Base-by-base conservation (phyloP, 2,329 filamentous ascomycete genomes). In the Elsinoe ampelina region DNA sequence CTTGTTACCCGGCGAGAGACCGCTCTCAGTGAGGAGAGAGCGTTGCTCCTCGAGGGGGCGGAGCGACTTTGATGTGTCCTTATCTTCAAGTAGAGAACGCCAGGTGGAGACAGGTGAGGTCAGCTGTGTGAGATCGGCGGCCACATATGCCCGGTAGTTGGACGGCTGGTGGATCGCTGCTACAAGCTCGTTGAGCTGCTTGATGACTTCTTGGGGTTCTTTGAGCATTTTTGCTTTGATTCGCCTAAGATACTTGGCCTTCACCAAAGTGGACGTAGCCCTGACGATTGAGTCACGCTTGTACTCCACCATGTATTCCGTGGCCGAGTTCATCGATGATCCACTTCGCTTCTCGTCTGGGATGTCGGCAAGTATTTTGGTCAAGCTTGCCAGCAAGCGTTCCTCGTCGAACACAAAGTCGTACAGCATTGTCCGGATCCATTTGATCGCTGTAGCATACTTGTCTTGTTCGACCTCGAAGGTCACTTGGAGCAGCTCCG, bases 301-400 rank as follows among this genome's bases (percentile, higher is more conserved):
- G 64, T 88, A 83, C 68, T 95, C 89, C 19, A 95, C 81, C 72
- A 92, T 89, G 60, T 84, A 80, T 63, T 93, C 77, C 5, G 84
- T 80, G 1, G 80, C 76, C 47, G 73, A 75, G 26, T 78, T 72
- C 82, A 86, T 85, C 58, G 77, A 70, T 57, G 84, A 81, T 1
- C 93, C 93, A 63, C 87, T 88, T 41, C 93, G 87, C 76, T 97
- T 98, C 54, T 84, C 79, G 67, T 96, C 90, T 0, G 93, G 93
- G 15, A 98, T 86, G 64, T 97, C 92, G 2, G 91, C 90, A 15
- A 96, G 78, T 45, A 95, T 82, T 70, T 95, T 95, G 58, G 84
- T 84, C 13, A 95, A 76, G 38, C 81, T 80, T 1, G 81, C 76
- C 54, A 78, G 76, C 19, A 85, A 71, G 59, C 82, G 73, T 57